Evolutionary conservation across 257 asterid genomes (phyloP).

Genomic region (Capsicum pubescens): DNA sequence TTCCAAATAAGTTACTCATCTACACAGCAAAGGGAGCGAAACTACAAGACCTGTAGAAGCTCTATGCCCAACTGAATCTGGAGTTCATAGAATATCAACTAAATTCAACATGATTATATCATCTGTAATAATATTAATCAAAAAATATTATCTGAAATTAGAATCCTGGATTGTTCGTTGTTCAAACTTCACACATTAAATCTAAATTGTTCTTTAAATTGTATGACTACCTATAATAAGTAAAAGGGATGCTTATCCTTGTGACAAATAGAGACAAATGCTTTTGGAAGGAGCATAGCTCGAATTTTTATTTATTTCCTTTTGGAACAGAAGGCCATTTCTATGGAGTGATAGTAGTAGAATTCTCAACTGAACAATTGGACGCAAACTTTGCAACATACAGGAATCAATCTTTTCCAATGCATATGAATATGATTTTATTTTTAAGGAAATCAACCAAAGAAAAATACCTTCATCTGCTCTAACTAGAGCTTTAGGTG

Average conservation of each 20-base stretch:
- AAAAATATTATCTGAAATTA: constrained; percentile 4
- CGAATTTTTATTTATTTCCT: not conserved
- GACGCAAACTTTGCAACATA: not conserved
- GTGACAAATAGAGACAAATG: not conserved
- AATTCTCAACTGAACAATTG: not conserved
- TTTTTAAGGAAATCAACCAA: constrained; percentile 13
- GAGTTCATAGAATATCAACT: constrained; percentile 4
- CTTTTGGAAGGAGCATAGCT: not conserved
- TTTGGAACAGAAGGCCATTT: not conserved
- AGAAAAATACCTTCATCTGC: constrained; percentile 61
- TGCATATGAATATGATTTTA: constrained; percentile 8
- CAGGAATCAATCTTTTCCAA: constrained; percentile 1
- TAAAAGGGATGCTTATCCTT: not conserved
- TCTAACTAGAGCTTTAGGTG: constrained; percentile 52
- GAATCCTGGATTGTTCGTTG: not conserved
- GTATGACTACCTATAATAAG: constrained; percentile 9
- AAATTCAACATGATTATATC: constrained; percentile 19
- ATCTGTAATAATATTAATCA: not conserved
- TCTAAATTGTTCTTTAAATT: not conserved
- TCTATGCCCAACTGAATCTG: not conserved
- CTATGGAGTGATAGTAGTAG: not conserved
- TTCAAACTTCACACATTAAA: not conserved
- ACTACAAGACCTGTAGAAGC: not conserved
- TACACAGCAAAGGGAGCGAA: constrained; percentile 4
- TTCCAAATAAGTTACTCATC: constrained; percentile 15